Percentiles rank a stretch among this genome's conserved stretches.
phyloP scores from a whole-genome alignment of 2,329 filamentous ascomycete genomes.

The Fusarium compactum region DNA sequence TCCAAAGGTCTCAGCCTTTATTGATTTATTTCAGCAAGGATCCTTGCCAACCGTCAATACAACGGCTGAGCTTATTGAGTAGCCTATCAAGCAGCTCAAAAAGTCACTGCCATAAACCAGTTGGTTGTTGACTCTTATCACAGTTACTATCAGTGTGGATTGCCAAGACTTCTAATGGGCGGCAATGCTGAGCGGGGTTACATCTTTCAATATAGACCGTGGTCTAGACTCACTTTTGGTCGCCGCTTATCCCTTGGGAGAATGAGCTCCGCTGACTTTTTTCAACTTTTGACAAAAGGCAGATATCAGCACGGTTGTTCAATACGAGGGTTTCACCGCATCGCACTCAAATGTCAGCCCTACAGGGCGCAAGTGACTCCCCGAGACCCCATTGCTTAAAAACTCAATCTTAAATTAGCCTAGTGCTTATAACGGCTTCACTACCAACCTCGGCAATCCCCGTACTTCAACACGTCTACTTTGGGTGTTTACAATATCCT shows the following conservation, averaged over 20 bases:
- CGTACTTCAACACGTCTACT: no score
- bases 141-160: rapidly evolving
- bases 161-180: neutral
- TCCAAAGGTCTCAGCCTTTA: neutral
- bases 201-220: neutral
- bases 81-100: neutral
- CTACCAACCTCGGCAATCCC: no score
- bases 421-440: neutral
- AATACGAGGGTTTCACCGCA: neutral
- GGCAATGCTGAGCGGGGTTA: neutral
- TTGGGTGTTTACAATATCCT: no score
- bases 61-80: neutral
- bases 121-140: rapidly evolving
- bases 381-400: no score
- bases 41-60: rapidly evolving
- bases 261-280: neutral
- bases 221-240: neutral
- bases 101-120: neutral
- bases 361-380: neutral
- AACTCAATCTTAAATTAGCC: rapidly evolving
- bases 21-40: neutral
- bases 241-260: no score
- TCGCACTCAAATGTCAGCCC: neutral
- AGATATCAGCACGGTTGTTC: neutral
- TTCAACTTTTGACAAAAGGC: neutral